A percentile compares a stretch with the other conserved stretches of the same genome.
phyloP scores from a whole-genome alignment of 345 rosid genomes.

The Jatropha curcas region DNA sequence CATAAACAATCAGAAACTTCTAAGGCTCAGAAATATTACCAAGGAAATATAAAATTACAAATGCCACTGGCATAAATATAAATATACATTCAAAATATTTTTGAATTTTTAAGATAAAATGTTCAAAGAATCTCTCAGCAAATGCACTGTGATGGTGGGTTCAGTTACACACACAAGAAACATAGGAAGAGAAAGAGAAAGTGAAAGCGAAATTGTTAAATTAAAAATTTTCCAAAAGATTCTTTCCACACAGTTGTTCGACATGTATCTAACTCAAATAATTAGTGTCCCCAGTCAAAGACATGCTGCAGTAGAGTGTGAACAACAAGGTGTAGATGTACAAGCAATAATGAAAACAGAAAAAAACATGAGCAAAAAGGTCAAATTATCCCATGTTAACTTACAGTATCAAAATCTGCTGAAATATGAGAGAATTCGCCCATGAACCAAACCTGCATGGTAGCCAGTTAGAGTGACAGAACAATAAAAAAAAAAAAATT shows the following conservation, averaged over 20 bases:
- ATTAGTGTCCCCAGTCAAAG: background rate
- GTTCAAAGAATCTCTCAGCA: too few relatives aligned
- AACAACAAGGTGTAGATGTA: background rate
- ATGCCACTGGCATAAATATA: background rate
- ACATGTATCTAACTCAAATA: background rate
- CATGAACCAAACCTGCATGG: slow-evolving; percentile 70
- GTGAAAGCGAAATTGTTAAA: background rate
- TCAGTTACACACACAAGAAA: background rate
- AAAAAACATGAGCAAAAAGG: background rate
- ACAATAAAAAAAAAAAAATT: background rate
- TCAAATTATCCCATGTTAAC: slow-evolving; percentile 18
- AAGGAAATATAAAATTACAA: background rate
- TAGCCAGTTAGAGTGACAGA: slow-evolving; percentile 4
- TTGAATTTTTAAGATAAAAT: background rate
- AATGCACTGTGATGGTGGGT: background rate
- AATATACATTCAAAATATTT: background rate
- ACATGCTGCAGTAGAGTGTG: background rate
- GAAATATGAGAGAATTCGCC: slow-evolving; percentile 73
- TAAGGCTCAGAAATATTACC: background rate
- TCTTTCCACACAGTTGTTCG: background rate
- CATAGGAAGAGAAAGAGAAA: background rate
- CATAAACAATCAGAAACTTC: background rate
- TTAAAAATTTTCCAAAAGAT: background rate
- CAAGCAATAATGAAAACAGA: background rate
- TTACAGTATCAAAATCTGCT: slow-evolving; percentile 66